Evolutionary conservation across 2,329 filamentous ascomycete genomes (phyloP).

Genomic region (Scleromitrula shiraiana): DNA sequence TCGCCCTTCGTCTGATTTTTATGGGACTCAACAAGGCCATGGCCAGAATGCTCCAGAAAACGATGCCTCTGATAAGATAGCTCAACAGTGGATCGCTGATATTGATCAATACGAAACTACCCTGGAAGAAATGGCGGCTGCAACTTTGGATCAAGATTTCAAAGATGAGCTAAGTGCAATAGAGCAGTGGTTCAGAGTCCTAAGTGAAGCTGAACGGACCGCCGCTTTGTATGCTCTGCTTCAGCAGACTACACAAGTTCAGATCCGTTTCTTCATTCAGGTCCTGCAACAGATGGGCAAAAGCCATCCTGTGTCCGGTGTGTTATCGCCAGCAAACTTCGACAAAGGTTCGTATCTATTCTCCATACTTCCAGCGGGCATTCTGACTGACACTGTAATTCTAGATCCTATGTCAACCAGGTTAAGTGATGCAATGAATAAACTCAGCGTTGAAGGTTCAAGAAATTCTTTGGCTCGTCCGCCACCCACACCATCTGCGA

Average conservation of each 20-base stretch:
- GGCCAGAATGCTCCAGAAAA: slow-evolving; percentile 60
- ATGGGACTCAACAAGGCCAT: slow-evolving; percentile 63
- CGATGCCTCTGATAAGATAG: slow-evolving; percentile 85
- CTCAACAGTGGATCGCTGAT: slow-evolving; percentile 97
- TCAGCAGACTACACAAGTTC: slow-evolving; percentile 97
- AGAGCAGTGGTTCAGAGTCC: slow-evolving; percentile 97
- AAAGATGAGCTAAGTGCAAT: slow-evolving; percentile 98
- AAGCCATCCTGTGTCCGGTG: slow-evolving; percentile 92
- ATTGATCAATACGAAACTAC: slow-evolving; percentile 99
- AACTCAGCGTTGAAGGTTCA: slow-evolving; percentile 78
- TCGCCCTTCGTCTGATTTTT: slow-evolving; percentile 91
- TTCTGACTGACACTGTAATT: slow-evolving; percentile 9
- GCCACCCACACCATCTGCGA: slow-evolving; percentile 67
- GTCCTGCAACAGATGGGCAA: slow-evolving; percentile 99
- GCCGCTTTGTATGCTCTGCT: slow-evolving; percentile 90
- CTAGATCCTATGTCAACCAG: slow-evolving; percentile 94
- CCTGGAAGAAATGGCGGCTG: slow-evolving; percentile 95
- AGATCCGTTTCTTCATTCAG: slow-evolving; percentile 98
- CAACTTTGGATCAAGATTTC: slow-evolving; percentile 98
- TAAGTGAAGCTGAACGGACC: slow-evolving; percentile 93
- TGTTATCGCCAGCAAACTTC: slow-evolving; percentile 90
- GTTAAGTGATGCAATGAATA: slow-evolving; percentile 92
- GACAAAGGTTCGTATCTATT: slow-evolving; percentile 66
- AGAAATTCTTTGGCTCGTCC: slow-evolving; percentile 80
- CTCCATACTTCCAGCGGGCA: neutral